Evolutionary conservation across 2,329 filamentous ascomycete genomes (phyloP).

Genomic region (Dactylellina parvicollis): DNA sequence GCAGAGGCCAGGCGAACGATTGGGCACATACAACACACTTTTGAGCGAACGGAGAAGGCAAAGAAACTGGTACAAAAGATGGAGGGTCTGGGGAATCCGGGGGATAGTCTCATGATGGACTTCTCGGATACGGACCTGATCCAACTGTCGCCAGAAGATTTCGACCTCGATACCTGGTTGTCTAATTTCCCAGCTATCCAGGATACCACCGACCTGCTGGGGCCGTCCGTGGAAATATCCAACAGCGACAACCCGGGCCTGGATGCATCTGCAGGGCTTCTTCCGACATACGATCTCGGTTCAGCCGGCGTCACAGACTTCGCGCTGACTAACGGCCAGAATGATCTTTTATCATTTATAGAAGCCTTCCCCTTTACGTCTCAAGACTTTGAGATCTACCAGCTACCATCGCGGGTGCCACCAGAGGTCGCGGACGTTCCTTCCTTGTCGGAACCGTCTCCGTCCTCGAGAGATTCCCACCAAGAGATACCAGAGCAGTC

Average conservation of each 20-base stretch:
- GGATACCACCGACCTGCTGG: slow-evolving; percentile 1
- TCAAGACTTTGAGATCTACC: slow-evolving; percentile 5
- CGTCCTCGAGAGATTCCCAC: slow-evolving; percentile 14
- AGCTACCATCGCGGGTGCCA: slow-evolving; percentile 13
- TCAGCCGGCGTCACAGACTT: slow-evolving; percentile 19
- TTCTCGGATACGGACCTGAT: slow-evolving; percentile 11
- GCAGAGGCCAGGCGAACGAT: slow-evolving; percentile 7
- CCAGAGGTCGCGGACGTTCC: slow-evolving; percentile 11
- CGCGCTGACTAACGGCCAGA: slow-evolving; percentile 37
- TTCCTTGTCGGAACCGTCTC: slow-evolving; percentile 24
- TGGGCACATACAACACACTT: slow-evolving; percentile 26
- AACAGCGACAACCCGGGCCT: slow-evolving; percentile 17
- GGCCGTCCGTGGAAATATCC: slow-evolving; percentile 13
- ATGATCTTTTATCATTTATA: slow-evolving; percentile 39
- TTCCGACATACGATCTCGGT: slow-evolving; percentile 24
- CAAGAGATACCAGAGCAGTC: slow-evolving; percentile 21
- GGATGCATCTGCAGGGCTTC: slow-evolving; percentile 9
- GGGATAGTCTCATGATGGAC: slow-evolving; percentile 42
- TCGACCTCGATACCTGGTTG: slow-evolving; percentile 48
- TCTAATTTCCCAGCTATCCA: slow-evolving; percentile 24
- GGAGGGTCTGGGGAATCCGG: slow-evolving; percentile 29
- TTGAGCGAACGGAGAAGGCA: neutral
- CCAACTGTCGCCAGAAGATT: slow-evolving; percentile 26
- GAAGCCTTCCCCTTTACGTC: slow-evolving; percentile 37
- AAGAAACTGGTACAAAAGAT: slow-evolving; percentile 13